A percentile compares a stretch with the other conserved stretches of the same genome.
Evolutionary conservation across 345 rosid genomes (phyloP).

Genomic region (Mallotus nudiflorus): DNA sequence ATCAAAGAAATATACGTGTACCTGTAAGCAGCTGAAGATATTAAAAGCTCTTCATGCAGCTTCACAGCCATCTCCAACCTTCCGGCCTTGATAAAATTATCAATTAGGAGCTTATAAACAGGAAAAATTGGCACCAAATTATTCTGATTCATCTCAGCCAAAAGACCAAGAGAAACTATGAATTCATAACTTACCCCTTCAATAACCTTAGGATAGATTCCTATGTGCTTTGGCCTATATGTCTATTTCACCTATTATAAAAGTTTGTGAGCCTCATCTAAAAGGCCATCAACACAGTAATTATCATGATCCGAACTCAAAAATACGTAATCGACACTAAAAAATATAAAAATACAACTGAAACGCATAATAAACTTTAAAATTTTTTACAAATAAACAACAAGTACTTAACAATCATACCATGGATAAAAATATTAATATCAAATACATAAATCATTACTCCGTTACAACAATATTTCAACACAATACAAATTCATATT

Average conservation of each 20-base stretch:
- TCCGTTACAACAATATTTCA: too few species aligned
- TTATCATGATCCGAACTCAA: too few species aligned
- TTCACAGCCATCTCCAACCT: constrained; percentile 67
- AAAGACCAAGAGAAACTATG: constrained; percentile 66
- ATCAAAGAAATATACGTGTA: too few species aligned
- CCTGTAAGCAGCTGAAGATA: constrained; percentile 40
- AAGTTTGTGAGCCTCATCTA: constrained; percentile 74
- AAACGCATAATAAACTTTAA: too few species aligned
- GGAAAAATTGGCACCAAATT: constrained; percentile 55
- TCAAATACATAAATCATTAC: too few species aligned
- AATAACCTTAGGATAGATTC: constrained; percentile 71
- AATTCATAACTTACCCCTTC: constrained; percentile 81
- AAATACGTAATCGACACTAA: too few species aligned
- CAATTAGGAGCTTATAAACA: too few species aligned
- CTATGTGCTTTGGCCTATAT: constrained; percentile 75
- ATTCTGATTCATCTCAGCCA: constrained; percentile 46
- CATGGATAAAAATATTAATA: too few species aligned
- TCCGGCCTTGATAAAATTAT: constrained; percentile 70
- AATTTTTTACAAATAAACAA: too few species aligned
- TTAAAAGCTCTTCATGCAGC: constrained; percentile 66
- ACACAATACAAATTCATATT: too few species aligned
- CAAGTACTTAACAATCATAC: too few species aligned
- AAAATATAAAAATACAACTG: too few species aligned
- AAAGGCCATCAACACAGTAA: constrained; percentile 64
- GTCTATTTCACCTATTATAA: constrained; percentile 92